Evolutionary conservation across 139 green algal genomes (phyloP).

Genomic region (Volvox africanus): DNA sequence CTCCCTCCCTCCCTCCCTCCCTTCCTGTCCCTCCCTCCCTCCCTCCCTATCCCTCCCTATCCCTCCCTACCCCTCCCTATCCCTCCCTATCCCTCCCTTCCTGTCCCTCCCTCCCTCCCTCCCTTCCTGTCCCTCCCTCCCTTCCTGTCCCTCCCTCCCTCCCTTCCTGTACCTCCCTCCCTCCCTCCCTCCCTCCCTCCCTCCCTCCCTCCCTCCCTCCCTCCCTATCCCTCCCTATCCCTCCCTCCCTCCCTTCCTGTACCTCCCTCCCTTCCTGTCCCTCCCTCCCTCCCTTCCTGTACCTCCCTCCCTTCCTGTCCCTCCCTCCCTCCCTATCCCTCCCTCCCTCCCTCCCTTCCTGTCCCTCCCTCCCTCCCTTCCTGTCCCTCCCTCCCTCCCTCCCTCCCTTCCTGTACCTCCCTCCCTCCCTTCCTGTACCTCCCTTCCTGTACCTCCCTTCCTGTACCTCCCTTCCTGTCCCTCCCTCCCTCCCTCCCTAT

Average conservation of each 20-base stretch:
- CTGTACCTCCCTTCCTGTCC: background rate
- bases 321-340: no score
- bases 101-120: background rate
- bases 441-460: no score
- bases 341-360: background rate
- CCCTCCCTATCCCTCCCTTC: background rate
- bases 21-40: background rate
- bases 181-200: background rate
- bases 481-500: background rate
- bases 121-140: background rate
- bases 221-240: background rate
- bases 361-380: background rate
- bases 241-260: background rate
- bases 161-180: background rate
- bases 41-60: background rate
- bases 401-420: background rate
- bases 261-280: background rate
- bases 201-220: background rate
- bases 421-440: background rate
- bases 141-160: background rate
- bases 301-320: no score
- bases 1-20: background rate
- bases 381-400: background rate
- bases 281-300: background rate
- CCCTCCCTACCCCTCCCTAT: background rate